Evolutionary conservation across 768 basidiomycete genomes (phyloP), one percentile per base, ranked within the genome.

Genomic region (Ephemerocybe angulata): DNA sequence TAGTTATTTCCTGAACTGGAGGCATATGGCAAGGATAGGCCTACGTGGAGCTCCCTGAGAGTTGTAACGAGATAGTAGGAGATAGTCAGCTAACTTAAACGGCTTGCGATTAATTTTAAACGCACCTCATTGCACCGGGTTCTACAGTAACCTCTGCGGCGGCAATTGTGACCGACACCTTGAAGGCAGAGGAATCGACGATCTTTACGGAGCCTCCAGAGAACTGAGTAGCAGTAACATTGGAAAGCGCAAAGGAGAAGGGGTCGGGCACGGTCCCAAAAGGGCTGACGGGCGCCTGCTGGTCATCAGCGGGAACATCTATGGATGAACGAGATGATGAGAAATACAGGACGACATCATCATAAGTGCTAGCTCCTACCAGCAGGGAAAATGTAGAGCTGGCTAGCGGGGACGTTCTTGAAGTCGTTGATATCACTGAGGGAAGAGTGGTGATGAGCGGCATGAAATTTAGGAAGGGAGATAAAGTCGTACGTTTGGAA

Each of bases 121-220:
- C 65, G 44, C 54, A 74, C 79, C 82, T 70, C 60, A 84, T 79
- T 42, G 76, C 81, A 41, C 83, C 83, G 11, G 81, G 80, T 47
- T 80, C 74, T 17, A 86, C 76, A 12, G 76, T 80, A 10, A 86
- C 77, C 63, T 84, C 81, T 17, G 81, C 84, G 3, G 74, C 80
- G 12, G 80, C 72, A 44, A 82, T 83, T 1, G 74, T 77, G 53
- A 65, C 76, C n/a, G 83, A 75, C 22, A 79, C 64, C 21, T 73
- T 67, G 69, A 86, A 86, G 13, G 70, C 77, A 7, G 75, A 70
- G 0, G 80, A 77, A 63, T 83, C 82, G 12, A 79, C 77, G 38
- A 79, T 69, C 62, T 80, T 82, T 41, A 78, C 74, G 2, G 71
- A 66, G 15, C 82, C 82, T 1, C 83, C 84, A 7, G 70, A 57